Conservation (phyloP, 1,284 basidiomycete genomes). For the Porogramme epimiltina region DNA sequence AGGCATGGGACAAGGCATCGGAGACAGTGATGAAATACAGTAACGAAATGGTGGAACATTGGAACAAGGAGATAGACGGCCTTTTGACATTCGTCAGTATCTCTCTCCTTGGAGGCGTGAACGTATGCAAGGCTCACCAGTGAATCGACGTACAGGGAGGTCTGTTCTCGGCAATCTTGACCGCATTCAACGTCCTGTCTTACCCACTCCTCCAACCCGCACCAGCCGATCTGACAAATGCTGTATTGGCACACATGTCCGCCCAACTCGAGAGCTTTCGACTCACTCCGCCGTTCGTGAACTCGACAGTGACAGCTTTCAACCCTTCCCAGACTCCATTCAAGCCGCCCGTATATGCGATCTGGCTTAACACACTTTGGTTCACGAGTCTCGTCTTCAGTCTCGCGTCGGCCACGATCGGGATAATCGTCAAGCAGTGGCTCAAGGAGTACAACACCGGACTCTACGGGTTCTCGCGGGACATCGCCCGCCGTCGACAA, state of each 20-base stretch:
- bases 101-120: no score
- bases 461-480: neutral
- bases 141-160: no score
- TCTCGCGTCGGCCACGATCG: slow-evolving; percentile 11
- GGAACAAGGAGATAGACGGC: no score
- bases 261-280: slow-evolving; percentile 5
- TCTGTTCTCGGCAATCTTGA: slow-evolving; percentile 10
- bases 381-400: slow-evolving; percentile 17
- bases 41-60: no score
- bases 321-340: neutral
- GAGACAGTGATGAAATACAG: no score
- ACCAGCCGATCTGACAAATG: neutral
- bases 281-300: neutral
- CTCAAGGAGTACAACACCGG: slow-evolving; percentile 5
- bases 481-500: slow-evolving; percentile 11
- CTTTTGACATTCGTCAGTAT: no score
- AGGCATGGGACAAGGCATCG: no score
- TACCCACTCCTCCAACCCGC: slow-evolving; percentile 11
- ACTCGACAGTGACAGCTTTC: neutral
- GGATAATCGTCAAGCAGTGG: slow-evolving; percentile 22
- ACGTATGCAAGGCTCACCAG: no score
- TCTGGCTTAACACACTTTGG: slow-evolving; percentile 21
- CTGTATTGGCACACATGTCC: slow-evolving; percentile 2
- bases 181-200: slow-evolving; percentile 9
- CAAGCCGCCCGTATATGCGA: neutral